Base-by-base conservation (phyloP, 441 rosid species). In the Populus trichocarpa region DNA sequence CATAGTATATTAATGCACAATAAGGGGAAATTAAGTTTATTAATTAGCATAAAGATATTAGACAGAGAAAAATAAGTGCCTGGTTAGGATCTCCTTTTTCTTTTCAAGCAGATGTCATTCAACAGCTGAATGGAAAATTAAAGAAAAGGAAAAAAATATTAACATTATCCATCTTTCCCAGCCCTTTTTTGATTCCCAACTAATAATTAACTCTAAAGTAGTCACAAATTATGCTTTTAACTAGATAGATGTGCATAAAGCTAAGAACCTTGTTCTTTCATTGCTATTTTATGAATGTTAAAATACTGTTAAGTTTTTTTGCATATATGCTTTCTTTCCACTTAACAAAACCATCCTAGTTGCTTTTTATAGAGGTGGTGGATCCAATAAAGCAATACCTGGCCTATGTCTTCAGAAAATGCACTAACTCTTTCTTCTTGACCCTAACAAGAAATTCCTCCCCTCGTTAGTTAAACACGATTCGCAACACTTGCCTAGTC, bases 371-470 rank as follows among this genome's bases (percentile, higher is more conserved):
- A 69, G 64, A 42, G 74, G 33, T 79, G 75, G 65, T 76, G 80
- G 75, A 82, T 82, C 78, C 80, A 72, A 79, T 76, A 87, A 88
- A 86, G 90, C 68, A 78, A 20, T 80, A 89, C 96, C 91, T 90
- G 97, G 86, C 94, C 92, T 84, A 90, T 93, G 83, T 93, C 97
- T 81, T 90, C 97, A 83, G 97, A 93, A 87, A 93, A 91, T 78
- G 90, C 84, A 83, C 91, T 80, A 76, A 84, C 88, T 86, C 91
- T 86, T 73, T 93, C 92, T 65, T 92, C 94, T 84, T 84, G 91
- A 79, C 89, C 90, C 98, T 93, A 87, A 66, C 75, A 74, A 74
- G 20, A 69, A 74, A 65, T 20, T 72, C 30, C 28, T 71, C 67
- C 46, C 28, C 74, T 16, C 22, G 66, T 70, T 69, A 26, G 50